A percentile compares a stretch with the other conserved stretches of the same genome.
Conservation (phyloP, 2,329 filamentous ascomycete species). For the Aspergillus brunneoviolaceus region DNA sequence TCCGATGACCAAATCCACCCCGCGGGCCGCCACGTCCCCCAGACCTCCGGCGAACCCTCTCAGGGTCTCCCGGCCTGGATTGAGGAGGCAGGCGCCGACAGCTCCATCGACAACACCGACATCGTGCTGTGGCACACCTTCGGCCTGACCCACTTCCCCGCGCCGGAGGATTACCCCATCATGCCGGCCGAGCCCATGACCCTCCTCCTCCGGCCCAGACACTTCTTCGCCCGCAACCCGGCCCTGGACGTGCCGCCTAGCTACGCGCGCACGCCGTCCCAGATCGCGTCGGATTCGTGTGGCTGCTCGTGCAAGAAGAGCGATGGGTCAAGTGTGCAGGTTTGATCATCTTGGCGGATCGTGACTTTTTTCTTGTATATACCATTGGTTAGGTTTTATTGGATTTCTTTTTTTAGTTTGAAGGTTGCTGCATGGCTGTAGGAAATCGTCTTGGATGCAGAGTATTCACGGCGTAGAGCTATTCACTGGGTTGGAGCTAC, state of each 20-base stretch:
- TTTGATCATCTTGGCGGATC: conserved; percentile 22
- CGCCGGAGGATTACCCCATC: conserved; percentile 86
- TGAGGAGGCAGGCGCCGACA: conserved; percentile 59
- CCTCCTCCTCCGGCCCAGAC: conserved; percentile 71
- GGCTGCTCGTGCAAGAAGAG: conserved; percentile 37
- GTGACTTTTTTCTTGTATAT: neutral
- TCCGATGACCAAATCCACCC: conserved; percentile 79
- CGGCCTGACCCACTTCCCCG: conserved; percentile 83
- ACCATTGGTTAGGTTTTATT: neutral
- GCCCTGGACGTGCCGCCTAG: conserved; percentile 77
- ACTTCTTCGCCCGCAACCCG: conserved; percentile 81
- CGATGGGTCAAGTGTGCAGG: conserved; percentile 40
- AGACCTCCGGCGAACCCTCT: conserved; percentile 78
- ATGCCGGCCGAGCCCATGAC: conserved; percentile 89
- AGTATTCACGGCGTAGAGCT: no score
- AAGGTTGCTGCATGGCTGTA: neutral
- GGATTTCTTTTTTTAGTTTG: neutral
- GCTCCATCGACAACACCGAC: conserved; percentile 75
- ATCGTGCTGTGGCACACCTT: conserved; percentile 94
- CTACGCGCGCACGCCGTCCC: conserved; percentile 70
- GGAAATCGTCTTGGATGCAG: neutral
- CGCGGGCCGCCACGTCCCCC: conserved; percentile 81
- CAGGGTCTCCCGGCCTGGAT: conserved; percentile 75
- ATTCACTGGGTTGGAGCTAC: no score
- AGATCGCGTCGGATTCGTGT: conserved; percentile 52